Evolutionary conservation across 2,329 filamentous ascomycete species (phyloP).

Genomic region (Aurifilum marmelostoma): DNA sequence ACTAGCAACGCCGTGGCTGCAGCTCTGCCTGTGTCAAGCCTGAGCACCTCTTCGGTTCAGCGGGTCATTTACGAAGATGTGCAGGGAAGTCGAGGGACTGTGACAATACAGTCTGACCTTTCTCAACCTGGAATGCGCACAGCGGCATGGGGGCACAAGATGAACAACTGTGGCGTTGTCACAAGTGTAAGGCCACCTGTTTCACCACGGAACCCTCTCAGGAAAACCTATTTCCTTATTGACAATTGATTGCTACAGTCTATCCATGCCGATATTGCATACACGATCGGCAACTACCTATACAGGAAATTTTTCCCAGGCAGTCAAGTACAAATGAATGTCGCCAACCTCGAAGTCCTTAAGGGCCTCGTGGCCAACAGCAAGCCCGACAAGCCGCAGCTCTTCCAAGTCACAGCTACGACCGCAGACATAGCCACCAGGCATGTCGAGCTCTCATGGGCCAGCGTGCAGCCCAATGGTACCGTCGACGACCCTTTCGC

Average conservation of each 20-base stretch:
- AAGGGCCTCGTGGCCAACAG: slow-evolving; percentile 40
- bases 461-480: slow-evolving; percentile 42
- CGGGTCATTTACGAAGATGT: not conserved
- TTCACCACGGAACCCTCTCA: not conserved
- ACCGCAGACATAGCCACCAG: slow-evolving; percentile 49
- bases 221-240: not conserved
- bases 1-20: not conserved
- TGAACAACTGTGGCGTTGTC: slow-evolving; percentile 47
- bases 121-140: not conserved
- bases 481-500: slow-evolving; percentile 6
- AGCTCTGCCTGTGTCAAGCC: not conserved
- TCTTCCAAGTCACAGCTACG: slow-evolving; percentile 37
- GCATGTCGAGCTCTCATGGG: slow-evolving; percentile 46
- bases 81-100: not conserved
- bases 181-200: slow-evolving; percentile 45
- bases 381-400: slow-evolving; percentile 36
- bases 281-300: slow-evolving; percentile 63
- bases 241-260: slow-evolving; percentile 32
- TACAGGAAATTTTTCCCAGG: slow-evolving; percentile 52
- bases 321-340: slow-evolving; percentile 43
- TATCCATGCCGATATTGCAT: slow-evolving; percentile 66
- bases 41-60: not conserved
- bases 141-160: slow-evolving; percentile 42
- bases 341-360: slow-evolving; percentile 41
- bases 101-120: not conserved